phyloP scores from a whole-genome alignment of 1,284 basidiomycete genomes.

The Malassezia sp. region DNA sequence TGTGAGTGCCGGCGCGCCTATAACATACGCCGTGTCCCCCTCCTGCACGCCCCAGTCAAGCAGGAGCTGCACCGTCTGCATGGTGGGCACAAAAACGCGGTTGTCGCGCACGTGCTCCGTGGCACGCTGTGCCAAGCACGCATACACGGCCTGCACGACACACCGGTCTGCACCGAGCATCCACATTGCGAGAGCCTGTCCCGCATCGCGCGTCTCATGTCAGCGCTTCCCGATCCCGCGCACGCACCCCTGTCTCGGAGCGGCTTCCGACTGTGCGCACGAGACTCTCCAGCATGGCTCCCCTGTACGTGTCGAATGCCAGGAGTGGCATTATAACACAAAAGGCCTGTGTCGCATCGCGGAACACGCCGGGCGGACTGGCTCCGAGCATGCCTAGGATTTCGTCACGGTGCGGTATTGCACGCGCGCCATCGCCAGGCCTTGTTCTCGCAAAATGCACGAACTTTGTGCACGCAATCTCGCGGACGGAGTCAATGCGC shows the following conservation, averaged over 20 bases:
- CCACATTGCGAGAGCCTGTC: constrained; percentile 6
- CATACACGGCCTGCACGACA: constrained; percentile 5
- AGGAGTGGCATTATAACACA: neutral
- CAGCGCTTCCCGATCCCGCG: too few relatives aligned
- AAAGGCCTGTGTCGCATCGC: constrained; percentile 10
- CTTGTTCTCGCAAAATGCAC: too few relatives aligned
- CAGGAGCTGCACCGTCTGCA: constrained; percentile 20
- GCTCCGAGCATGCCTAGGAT: too few relatives aligned
- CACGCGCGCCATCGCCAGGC: constrained; percentile 6
- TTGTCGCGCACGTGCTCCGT: constrained; percentile 23
- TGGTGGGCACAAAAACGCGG: constrained; percentile 22
- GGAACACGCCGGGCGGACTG: neutral
- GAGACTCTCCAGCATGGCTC: neutral
- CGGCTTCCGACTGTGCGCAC: constrained; percentile 1
- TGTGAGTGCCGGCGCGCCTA: neutral
- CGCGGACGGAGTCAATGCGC: constrained; percentile 76
- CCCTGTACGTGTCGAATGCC: neutral
- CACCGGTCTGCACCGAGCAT: neutral
- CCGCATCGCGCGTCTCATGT: constrained; percentile 5
- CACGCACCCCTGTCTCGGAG: constrained; percentile 4
- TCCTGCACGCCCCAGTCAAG: constrained; percentile 21
- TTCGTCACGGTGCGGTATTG: constrained; percentile 2
- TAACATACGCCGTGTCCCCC: neutral
- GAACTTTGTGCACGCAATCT: constrained; percentile 62
- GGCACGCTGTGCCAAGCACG: constrained; percentile 15